phyloP scores from a whole-genome alignment of 106 monocot species.

The Ottelia alismoides region DNA sequence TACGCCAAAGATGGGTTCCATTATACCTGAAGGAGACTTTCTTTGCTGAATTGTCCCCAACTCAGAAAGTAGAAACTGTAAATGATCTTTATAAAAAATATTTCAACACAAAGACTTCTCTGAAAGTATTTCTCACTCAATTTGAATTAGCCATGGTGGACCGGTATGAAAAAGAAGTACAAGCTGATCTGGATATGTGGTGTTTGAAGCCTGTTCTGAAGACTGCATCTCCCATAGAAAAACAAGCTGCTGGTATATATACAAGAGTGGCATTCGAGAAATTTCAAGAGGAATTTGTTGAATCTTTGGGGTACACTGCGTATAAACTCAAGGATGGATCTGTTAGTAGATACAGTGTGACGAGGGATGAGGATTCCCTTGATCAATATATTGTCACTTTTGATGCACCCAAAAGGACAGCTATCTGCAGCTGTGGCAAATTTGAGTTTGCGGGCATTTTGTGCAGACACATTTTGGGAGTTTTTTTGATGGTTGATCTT shows the following conservation, averaged over 20 bases:
- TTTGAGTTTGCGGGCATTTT: constrained; percentile 89
- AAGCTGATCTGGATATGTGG: constrained; percentile 40
- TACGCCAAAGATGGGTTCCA: constrained; percentile 81
- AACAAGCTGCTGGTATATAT: constrained; percentile 67
- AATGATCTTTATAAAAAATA: constrained; percentile 93
- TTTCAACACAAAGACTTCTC: constrained; percentile 80
- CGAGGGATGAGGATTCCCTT: constrained; percentile 62
- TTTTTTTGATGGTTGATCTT: constrained; percentile 73
- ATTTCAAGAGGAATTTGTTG: constrained; percentile 92
- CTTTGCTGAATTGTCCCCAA: constrained; percentile 68
- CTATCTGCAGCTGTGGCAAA: constrained; percentile 68
- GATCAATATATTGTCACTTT: constrained; percentile 64
- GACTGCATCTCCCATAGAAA: constrained; percentile 94
- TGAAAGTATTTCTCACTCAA: constrained; percentile 82
- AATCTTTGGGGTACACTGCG: constrained; percentile 77
- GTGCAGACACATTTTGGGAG: constrained; percentile 77
- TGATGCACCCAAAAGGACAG: constrained; percentile 40
- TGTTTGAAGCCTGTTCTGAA: constrained; percentile 39
- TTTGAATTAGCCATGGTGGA: constrained; percentile 73
- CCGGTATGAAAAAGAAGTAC: constrained; percentile 59
- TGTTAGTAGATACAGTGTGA: constrained; percentile 51
- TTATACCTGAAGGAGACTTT: constrained; percentile 69
- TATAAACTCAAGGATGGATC: constrained; percentile 62
- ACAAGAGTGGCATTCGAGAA: constrained; percentile 59
- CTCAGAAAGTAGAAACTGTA: constrained; percentile 77